Evolutionary conservation across 2,329 filamentous ascomycete species (phyloP).

Genomic region (Penicillium sp.): DNA sequence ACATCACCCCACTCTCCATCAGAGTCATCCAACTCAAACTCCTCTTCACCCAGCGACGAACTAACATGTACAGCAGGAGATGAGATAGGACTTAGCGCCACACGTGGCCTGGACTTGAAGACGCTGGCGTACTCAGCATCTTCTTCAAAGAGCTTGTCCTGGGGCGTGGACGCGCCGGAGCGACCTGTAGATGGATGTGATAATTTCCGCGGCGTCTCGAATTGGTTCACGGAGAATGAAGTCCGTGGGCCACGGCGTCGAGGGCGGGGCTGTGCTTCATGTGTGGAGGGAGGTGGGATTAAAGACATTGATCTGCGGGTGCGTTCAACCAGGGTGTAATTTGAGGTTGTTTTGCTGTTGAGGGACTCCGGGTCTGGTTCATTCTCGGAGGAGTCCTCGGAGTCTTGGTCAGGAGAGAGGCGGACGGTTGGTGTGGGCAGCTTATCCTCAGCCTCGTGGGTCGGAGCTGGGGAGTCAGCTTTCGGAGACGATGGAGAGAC

Average conservation of each 20-base stretch:
- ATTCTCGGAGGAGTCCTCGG: neutral
- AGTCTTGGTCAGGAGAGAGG: constrained; percentile 8
- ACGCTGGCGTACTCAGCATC: constrained; percentile 74
- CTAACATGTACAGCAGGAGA: constrained; percentile 39
- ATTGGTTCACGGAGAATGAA: constrained; percentile 54
- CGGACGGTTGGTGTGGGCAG: constrained; percentile 11
- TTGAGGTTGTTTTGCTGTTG: constrained; percentile 20
- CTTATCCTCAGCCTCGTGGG: neutral
- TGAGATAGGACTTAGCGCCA: constrained; percentile 66
- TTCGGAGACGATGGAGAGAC: neutral
- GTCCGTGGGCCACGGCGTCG: constrained; percentile 26
- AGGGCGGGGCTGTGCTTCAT: constrained; percentile 18
- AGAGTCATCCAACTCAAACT: constrained; percentile 19
- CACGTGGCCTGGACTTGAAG: constrained; percentile 77
- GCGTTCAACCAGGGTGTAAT: constrained; percentile 62
- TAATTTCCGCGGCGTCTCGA: constrained; percentile 49
- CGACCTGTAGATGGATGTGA: constrained; percentile 13
- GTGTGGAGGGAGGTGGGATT: constrained; percentile 40
- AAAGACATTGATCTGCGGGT: constrained; percentile 76
- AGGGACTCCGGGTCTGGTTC: constrained; percentile 16
- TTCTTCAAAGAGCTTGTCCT: constrained; percentile 65
- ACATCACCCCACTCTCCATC: constrained; percentile 12
- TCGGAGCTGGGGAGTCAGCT: neutral
- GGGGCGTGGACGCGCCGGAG: constrained; percentile 49
- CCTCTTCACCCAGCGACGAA: constrained; percentile 22